Evolutionary conservation across 208 protist genomes (phyloP), one percentile per base, ranked within the genome.

Genomic region (Wallacemonas sp.): DNA sequence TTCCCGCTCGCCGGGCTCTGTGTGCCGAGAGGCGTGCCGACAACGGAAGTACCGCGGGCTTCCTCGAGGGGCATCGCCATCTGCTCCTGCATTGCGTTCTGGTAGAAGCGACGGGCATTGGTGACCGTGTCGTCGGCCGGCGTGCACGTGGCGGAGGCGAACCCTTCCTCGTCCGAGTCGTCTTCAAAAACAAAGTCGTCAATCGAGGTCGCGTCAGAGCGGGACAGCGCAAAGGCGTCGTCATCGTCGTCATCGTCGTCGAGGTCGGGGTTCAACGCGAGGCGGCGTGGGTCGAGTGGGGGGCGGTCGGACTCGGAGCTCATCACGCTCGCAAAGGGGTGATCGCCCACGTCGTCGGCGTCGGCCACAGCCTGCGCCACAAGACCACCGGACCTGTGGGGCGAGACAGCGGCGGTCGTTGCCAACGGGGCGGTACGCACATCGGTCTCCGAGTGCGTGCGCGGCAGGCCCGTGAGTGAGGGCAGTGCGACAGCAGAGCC

Each of bases 141-240:
- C 7, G 42, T 64, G 42, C 48, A 50, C 26, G 10, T 23, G 20
- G 48, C 36, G n/a, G 33, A 42, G 20, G 63, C 62, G 32, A 42
- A 46, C 31, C 11, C 46, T 0, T 65, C 65, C 11, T 55, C 46
- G 20, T 66, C 50, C 12, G 23, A 28, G 45, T 48, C 44, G 29
- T 61, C 62, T n/a, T 76, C 74, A 23, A 84, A 67, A 22, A 74
- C 73, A 42, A 84, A 74, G 55, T 84, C 74, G 18, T 84, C 74
- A 5, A 76, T 63, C 63, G 72, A 73, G 44, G 65, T 67, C 12
- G 74, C 57, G 41, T 23, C 65, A 33, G 63, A 67, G 49, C 70
- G 67, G 22, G 59, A 72, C 20, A 84, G 67, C 29, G 66, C 52
- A 10, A 49, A 59, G 4, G 66, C 41, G 41, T 72, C 66, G 36